A percentile compares a stretch with the other conserved stretches of the same genome.
Evolutionary conservation across 2,329 filamentous ascomycete genomes (phyloP).

Genomic region (Bipolaris victoriae): DNA sequence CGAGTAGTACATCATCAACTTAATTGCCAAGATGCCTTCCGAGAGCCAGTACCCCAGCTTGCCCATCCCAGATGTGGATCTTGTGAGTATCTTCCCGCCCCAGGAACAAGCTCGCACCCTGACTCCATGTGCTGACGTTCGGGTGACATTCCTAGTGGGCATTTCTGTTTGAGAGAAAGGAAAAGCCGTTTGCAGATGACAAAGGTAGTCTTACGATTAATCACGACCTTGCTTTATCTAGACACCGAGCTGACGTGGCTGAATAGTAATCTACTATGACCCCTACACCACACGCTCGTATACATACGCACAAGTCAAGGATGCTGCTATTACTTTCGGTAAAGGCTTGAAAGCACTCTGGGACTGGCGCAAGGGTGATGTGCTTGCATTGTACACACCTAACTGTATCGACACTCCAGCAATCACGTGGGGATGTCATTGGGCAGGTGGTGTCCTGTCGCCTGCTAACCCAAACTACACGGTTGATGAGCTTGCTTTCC

Average conservation of each 20-base stretch:
- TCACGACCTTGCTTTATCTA: neutral
- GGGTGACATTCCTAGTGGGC: slow-evolving; percentile 59
- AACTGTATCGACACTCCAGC: slow-evolving; percentile 81
- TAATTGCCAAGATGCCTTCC: slow-evolving; percentile 66
- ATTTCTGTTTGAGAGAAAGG: slow-evolving; percentile 74
- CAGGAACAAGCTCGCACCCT: slow-evolving; percentile 3
- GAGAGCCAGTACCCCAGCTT: slow-evolving; percentile 69
- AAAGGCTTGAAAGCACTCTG: slow-evolving; percentile 75
- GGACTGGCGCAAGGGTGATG: slow-evolving; percentile 83
- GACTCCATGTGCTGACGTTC: slow-evolving; percentile 1
- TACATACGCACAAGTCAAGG: slow-evolving; percentile 71
- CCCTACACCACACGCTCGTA: slow-evolving; percentile 71
- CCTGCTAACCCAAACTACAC: slow-evolving; percentile 91
- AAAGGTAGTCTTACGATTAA: slow-evolving; percentile 62
- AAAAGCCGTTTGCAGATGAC: slow-evolving; percentile 70
- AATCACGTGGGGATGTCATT: slow-evolving; percentile 78
- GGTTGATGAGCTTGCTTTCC: slow-evolving; percentile 79
- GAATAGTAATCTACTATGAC: slow-evolving; percentile 77
- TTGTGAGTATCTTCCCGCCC: slow-evolving; percentile 48
- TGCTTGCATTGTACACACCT: slow-evolving; percentile 80
- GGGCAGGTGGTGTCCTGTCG: slow-evolving; percentile 82
- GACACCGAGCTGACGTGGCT: slow-evolving; percentile 12
- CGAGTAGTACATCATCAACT: slow-evolving; percentile 5
- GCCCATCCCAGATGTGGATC: slow-evolving; percentile 74
- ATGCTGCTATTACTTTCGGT: slow-evolving; percentile 75